Conservation (phyloP, 2,329 filamentous ascomycete species). For the Aspergillus vadensis region DNA sequence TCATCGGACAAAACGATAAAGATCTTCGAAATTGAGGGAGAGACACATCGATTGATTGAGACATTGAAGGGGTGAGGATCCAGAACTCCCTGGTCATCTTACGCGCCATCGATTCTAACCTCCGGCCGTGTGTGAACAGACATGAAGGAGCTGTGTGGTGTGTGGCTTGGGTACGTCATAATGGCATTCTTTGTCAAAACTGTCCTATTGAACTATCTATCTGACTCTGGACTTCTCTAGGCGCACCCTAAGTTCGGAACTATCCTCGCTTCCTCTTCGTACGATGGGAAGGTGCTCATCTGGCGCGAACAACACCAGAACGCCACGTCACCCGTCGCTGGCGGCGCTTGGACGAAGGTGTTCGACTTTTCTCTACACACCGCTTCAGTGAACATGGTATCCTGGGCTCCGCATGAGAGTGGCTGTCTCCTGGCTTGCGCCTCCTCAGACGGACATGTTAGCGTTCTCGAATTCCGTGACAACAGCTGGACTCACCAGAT, state of each 20-base stretch:
- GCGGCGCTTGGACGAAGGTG: conserved; percentile 75
- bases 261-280: conserved; percentile 91
- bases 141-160: conserved; percentile 98
- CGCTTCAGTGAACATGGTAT: conserved; percentile 92
- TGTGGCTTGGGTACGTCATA: conserved; percentile 73
- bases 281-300: conserved; percentile 97
- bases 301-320: conserved; percentile 77
- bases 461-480: conserved; percentile 94
- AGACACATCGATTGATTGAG: conserved; percentile 84
- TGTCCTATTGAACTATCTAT: neutral
- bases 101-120: neutral
- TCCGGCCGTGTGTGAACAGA: conserved; percentile 49
- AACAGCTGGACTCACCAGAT: conserved; percentile 87
- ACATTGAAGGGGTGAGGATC: conserved; percentile 81
- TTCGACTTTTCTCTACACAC: conserved; percentile 94
- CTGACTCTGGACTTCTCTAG: conserved; percentile 32
- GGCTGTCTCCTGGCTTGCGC: conserved; percentile 94
- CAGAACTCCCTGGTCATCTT: too few relatives aligned
- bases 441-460: conserved; percentile 89
- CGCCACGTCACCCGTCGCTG: conserved; percentile 42
- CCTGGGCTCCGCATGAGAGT: conserved; percentile 95
- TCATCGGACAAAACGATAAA: conserved; percentile 99
- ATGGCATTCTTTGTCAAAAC: neutral
- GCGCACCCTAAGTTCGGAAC: conserved; percentile 98
- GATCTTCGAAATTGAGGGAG: conserved; percentile 97